Evolutionary conservation across 148 eudicot species (phyloP), one percentile per base, ranked within the genome.

Genomic region (Rheum nobile): DNA sequence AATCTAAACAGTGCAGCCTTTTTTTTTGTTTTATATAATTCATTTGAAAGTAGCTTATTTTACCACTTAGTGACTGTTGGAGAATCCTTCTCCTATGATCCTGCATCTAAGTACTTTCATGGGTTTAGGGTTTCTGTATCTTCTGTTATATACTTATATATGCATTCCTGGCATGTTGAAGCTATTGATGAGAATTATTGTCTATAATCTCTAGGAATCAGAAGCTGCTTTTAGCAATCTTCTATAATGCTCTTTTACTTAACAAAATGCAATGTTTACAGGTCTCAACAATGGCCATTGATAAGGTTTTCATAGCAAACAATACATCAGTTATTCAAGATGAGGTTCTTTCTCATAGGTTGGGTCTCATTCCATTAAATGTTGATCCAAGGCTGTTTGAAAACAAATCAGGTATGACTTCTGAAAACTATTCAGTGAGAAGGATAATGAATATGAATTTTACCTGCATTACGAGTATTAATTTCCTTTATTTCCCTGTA

Each of bases 211-310:
- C 0, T 12, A 61, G 37, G 19, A 61, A 29, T 61, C 67, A 61
- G 35, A 13, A 29, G 35, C 35, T 29, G 35, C 35, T 6, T 28
- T 24, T 61, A 29, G 37, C 37, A 61, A 21, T 55, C 35, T 63
- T 63, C 38, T 63, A 31, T 63, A 29, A 4, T 63, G 13, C 11
- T 63, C 37, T 16, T 61, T 14, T 65, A 65, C 19, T 16, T 16
- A 65, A 16, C 16, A 41, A 71, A 39, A 74, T 75, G 29, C 21
- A 44, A 74, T 67, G 35, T 6, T 75, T 79, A 79, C 80, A 94
- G 98, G 81, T 91, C 71, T 96, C 98, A n/a, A 94, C 98, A 0
- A 91, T 94, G 97, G 98, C 98, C 74, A 88, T 94, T 83, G 98
- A 94, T 76, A 94, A 94, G 83, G 96, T 91, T 81, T 76, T 89